phyloP scores from a whole-genome alignment of 768 basidiomycete species.

The Mycena capillaripes region DNA sequence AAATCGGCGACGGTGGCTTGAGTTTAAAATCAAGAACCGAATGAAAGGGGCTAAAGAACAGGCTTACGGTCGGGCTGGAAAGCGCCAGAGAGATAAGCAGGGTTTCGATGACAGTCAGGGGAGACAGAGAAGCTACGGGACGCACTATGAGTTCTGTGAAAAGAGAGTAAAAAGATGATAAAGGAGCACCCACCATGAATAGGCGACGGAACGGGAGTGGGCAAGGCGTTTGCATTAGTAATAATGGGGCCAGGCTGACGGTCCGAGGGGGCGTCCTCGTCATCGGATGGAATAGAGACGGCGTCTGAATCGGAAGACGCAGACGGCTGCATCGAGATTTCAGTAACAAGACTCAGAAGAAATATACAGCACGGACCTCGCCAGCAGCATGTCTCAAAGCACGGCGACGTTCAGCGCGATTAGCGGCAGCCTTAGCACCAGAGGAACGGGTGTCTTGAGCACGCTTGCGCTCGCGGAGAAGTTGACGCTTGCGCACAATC shows the following conservation, averaged over 20 bases:
- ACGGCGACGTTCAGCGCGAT: background rate
- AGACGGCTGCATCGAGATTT: no score
- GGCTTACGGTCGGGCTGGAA: background rate
- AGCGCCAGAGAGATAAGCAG: background rate
- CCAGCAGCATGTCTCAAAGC: background rate
- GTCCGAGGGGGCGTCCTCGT: background rate
- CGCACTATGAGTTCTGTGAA: background rate
- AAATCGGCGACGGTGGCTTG: background rate
- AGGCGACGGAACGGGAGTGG: background rate
- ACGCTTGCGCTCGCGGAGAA: slow-evolving; percentile 4
- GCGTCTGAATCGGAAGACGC: background rate
- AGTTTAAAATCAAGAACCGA: background rate
- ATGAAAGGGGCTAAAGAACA: background rate
- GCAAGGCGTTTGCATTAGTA: no score
- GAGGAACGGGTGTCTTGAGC: background rate
- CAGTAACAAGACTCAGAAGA: no score
- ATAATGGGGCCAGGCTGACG: background rate
- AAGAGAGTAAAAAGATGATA: background rate
- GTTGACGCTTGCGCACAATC: background rate
- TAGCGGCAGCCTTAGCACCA: background rate
- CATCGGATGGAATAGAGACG: slow-evolving; percentile 11
- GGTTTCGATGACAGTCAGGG: background rate
- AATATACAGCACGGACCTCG: no score
- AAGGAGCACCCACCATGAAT: background rate
- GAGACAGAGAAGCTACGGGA: background rate